phyloP scores from a whole-genome alignment of 192 early-diverging fungal genomes.

The Bifiguratus adelaidae region DNA sequence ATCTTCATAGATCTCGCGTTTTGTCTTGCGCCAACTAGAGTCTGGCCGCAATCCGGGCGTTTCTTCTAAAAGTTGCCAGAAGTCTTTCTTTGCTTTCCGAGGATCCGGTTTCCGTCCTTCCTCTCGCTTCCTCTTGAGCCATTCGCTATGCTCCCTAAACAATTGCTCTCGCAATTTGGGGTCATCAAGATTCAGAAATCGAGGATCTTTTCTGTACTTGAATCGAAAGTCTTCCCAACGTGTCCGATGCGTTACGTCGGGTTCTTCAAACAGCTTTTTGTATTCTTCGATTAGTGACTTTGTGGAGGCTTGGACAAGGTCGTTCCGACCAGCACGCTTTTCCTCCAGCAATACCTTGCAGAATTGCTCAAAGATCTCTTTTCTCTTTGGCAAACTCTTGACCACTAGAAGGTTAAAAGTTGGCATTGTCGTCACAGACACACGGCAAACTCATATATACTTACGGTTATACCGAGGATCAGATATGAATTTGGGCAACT shows the following conservation, averaged over 20 bases:
- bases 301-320: not conserved
- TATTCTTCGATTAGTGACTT: slow-evolving; percentile 43
- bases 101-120: slow-evolving; percentile 17
- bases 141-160: slow-evolving; percentile 54
- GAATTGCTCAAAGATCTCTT: slow-evolving; percentile 60
- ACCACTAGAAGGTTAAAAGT: slow-evolving; percentile 17
- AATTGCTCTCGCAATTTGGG: slow-evolving; percentile 47
- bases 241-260: slow-evolving; percentile 34
- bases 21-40: slow-evolving; percentile 57
- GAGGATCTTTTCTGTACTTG: slow-evolving; percentile 53
- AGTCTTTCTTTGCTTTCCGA: slow-evolving; percentile 50
- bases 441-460: slow-evolving; percentile 1
- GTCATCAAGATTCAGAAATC: slow-evolving; percentile 44
- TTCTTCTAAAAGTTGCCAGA: slow-evolving; percentile 43
- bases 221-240: slow-evolving; percentile 66
- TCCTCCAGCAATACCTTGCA: slow-evolving; percentile 52
- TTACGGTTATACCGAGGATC: slow-evolving; percentile 50
- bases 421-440: slow-evolving; percentile 3
- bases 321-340: slow-evolving; percentile 13
- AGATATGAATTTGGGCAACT: slow-evolving; percentile 47
- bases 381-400: slow-evolving; percentile 38
- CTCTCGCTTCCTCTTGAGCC: slow-evolving; percentile 22
- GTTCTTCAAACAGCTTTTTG: slow-evolving; percentile 41
- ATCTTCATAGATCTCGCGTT: slow-evolving; percentile 54
- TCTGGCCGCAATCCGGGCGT: slow-evolving; percentile 39